Percentiles rank a stretch among this genome's conserved stretches.
phyloP scores from a whole-genome alignment of 257 asterid species.

The Solanum raphanifolium region DNA sequence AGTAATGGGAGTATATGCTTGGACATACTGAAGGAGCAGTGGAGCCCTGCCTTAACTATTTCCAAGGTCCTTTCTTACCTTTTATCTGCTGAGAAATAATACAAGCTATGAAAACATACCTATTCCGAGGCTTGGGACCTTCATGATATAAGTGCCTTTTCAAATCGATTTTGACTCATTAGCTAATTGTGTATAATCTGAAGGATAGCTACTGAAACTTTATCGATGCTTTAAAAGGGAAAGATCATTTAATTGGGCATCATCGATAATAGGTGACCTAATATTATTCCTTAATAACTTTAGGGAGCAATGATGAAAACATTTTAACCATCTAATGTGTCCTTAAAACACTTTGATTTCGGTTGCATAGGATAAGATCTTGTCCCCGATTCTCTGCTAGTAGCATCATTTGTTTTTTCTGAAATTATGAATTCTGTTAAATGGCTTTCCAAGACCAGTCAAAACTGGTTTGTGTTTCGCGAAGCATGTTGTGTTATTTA shows the following conservation, averaged over 20 bases:
- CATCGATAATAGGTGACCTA: not conserved
- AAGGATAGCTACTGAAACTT: not conserved
- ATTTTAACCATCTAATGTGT: not conserved
- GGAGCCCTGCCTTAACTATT: conserved; percentile 6
- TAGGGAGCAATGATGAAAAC: not conserved
- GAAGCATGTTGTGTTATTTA: not conserved
- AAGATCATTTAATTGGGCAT: not conserved
- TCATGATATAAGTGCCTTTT: not conserved
- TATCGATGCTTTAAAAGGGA: not conserved
- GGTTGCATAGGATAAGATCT: not conserved
- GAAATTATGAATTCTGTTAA: not conserved
- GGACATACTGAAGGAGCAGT: conserved; percentile 9
- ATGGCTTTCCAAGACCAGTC: not conserved
- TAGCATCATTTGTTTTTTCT: not conserved
- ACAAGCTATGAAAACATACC: not conserved
- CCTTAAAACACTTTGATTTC: not conserved
- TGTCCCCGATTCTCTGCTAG: not conserved
- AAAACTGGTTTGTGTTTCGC: not conserved
- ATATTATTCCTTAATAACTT: not conserved
- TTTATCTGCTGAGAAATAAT: not conserved
- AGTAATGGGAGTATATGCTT: conserved; percentile 7
- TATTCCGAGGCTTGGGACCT: not conserved
- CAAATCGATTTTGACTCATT: not conserved
- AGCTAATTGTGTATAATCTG: not conserved
- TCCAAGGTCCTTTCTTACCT: conserved; percentile 3